A percentile compares a stretch with the other conserved stretches of the same genome.
phyloP scores from a whole-genome alignment of 2,329 filamentous ascomycete genomes.

The Emergomyces pasteurianus region DNA sequence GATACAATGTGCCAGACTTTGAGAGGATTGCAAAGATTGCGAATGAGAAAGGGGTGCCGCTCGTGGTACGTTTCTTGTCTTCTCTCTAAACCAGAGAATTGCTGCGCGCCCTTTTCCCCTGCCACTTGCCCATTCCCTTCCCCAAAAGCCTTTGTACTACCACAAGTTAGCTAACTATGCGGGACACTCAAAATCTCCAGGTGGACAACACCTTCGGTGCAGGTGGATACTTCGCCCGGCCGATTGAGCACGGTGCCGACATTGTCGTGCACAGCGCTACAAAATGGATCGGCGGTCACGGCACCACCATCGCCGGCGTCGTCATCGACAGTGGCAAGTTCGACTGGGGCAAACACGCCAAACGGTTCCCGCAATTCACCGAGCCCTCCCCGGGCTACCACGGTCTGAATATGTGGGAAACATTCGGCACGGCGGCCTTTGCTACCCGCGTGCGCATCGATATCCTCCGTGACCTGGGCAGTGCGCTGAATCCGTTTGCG shows the following conservation, averaged over 20 bases:
- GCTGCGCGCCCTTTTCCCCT: too few species aligned
- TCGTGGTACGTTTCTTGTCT: conserved; percentile 38
- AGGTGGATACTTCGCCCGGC: conserved; percentile 75
- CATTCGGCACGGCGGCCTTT: conserved; percentile 72
- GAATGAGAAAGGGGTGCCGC: conserved; percentile 55
- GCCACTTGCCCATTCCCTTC: too few species aligned
- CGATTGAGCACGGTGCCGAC: conserved; percentile 82
- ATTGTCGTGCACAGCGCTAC: conserved; percentile 91
- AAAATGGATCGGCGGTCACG: conserved; percentile 95
- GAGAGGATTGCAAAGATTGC: conserved; percentile 74
- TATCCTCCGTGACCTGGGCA: conserved; percentile 75
- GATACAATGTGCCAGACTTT: conserved; percentile 86
- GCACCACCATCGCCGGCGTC: conserved; percentile 79
- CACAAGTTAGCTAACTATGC: not conserved
- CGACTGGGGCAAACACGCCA: conserved; percentile 75
- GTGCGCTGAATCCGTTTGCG: conserved; percentile 74
- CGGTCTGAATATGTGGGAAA: conserved; percentile 88
- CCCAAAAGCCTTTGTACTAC: too few species aligned
- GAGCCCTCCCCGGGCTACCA: conserved; percentile 85
- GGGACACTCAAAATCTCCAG: conserved; percentile 24
- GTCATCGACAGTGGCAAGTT: conserved; percentile 85
- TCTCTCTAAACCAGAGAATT: not conserved
- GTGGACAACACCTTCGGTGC: conserved; percentile 95
- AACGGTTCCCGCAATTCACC: conserved; percentile 83
- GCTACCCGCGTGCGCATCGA: conserved; percentile 80